A percentile compares a stretch with the other conserved stretches of the same genome.
Evolutionary conservation across 192 early-diverging fungal genomes (phyloP).

Genomic region (Linnemannia exigua): DNA sequence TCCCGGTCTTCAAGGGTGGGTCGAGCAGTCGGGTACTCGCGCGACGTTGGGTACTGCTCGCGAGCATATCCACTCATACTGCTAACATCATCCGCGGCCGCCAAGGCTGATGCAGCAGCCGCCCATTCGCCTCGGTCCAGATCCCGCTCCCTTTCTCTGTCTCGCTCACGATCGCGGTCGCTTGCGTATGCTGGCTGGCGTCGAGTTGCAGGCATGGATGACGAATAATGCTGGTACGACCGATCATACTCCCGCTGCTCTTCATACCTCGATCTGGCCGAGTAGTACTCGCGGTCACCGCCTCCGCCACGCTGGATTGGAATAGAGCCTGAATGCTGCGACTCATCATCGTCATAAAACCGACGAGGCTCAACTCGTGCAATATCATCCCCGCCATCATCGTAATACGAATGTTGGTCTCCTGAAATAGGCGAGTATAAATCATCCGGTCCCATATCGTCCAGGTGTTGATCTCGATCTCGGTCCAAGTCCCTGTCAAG

Average conservation of each 20-base stretch:
- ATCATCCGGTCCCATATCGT: conserved; percentile 22
- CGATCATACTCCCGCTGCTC: conserved; percentile 36
- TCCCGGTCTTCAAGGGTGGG: conserved; percentile 48
- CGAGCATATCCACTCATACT: conserved; percentile 33
- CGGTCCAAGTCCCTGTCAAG: background rate
- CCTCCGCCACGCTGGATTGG: background rate
- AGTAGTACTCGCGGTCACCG: conserved; percentile 25
- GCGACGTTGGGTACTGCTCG: conserved; percentile 41
- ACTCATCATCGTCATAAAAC: conserved; percentile 48
- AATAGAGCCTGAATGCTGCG: conserved; percentile 46
- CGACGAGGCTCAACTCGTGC: background rate
- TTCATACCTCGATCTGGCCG: conserved; percentile 25
- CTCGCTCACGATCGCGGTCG: conserved; percentile 15
- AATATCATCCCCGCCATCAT: conserved; percentile 35
- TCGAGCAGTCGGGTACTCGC: conserved; percentile 31
- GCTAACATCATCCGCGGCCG: conserved; percentile 6
- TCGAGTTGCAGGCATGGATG: conserved; percentile 25
- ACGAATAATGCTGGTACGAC: conserved; percentile 37
- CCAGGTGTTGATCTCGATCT: conserved; percentile 2
- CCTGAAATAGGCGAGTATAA: conserved; percentile 41
- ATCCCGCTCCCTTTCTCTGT: conserved; percentile 19
- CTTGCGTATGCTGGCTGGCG: conserved; percentile 13
- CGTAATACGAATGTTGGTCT: conserved; percentile 35
- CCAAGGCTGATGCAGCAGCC: background rate
- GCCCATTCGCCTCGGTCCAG: conserved; percentile 40